A percentile compares a stretch with the other conserved stretches of the same genome.
Evolutionary conservation across 345 rosid species (phyloP).

Genomic region (Euphorbia lathyris): DNA sequence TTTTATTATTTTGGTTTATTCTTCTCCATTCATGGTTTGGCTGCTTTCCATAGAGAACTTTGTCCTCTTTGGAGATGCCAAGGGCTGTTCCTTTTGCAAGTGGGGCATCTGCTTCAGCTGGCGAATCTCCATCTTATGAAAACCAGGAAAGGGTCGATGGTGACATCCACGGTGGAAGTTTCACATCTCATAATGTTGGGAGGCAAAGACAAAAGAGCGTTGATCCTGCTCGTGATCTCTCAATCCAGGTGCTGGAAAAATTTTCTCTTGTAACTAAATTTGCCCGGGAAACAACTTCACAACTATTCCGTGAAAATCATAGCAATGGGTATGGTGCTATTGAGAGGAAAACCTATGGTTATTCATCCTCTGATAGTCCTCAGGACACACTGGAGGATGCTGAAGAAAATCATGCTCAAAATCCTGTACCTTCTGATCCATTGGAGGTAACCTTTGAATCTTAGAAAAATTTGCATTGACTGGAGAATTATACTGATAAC

Average conservation of each 20-base stretch:
- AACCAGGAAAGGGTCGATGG: slow-evolving; percentile 43
- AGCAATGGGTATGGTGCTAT: slow-evolving; percentile 54
- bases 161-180: slow-evolving; percentile 27
- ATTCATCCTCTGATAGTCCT: slow-evolving; percentile 38
- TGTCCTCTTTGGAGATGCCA: slow-evolving; percentile 93
- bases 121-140: slow-evolving; percentile 42
- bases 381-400: slow-evolving; percentile 35
- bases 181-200: slow-evolving; percentile 41
- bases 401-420: slow-evolving; percentile 41
- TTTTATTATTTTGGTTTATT: background rate
- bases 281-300: slow-evolving; percentile 91
- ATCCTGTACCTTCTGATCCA: slow-evolving; percentile 68
- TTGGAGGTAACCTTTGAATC: slow-evolving; percentile 54
- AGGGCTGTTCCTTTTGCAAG: slow-evolving; percentile 65
- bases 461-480: background rate
- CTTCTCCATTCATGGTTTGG: slow-evolving; percentile 17
- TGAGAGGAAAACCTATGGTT: slow-evolving; percentile 52
- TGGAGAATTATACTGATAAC: background rate
- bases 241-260: slow-evolving; percentile 85
- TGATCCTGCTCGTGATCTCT: slow-evolving; percentile 90
- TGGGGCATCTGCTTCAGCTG: slow-evolving; percentile 41
- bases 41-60: slow-evolving; percentile 54
- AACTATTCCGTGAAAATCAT: slow-evolving; percentile 63
- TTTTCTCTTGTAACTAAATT: slow-evolving; percentile 93
- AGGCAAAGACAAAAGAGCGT: slow-evolving; percentile 59